phyloP scores from a whole-genome alignment of 2,329 filamentous ascomycete species.

The Diaporthe longicolla region DNA sequence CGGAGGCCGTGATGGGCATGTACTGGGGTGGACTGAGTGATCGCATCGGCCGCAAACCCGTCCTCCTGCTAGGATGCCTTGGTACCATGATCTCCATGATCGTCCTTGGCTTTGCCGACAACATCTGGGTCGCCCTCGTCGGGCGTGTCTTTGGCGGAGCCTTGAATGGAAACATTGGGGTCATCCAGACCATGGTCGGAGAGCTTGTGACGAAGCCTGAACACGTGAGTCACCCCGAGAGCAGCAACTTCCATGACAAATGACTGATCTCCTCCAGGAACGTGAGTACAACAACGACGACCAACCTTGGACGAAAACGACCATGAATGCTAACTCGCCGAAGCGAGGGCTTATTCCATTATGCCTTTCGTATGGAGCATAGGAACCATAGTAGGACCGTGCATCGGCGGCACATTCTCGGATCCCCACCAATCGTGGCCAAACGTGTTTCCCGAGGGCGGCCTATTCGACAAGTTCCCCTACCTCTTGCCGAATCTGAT shows the following conservation, averaged over 20 bases:
- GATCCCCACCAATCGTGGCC: slow-evolving; percentile 84
- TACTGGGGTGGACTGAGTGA: slow-evolving; percentile 91
- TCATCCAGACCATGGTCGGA: slow-evolving; percentile 93
- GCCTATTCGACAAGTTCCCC: slow-evolving; percentile 83
- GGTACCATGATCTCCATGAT: slow-evolving; percentile 89
- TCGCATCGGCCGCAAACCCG: slow-evolving; percentile 83
- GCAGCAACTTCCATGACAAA: not conserved
- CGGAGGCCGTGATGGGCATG: slow-evolving; percentile 87
- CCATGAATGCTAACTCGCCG: slow-evolving; percentile 42
- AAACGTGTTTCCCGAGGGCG: slow-evolving; percentile 73
- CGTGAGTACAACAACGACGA: slow-evolving; percentile 68
- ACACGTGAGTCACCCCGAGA: slow-evolving; percentile 69
- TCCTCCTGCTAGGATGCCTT: slow-evolving; percentile 83
- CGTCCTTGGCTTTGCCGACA: slow-evolving; percentile 84
- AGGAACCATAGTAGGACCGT: slow-evolving; percentile 89
- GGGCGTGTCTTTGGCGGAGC: slow-evolving; percentile 85
- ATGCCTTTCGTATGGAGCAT: slow-evolving; percentile 97
- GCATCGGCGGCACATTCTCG: slow-evolving; percentile 89
- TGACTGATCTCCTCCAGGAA: slow-evolving; percentile 38
- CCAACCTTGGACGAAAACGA: not conserved
- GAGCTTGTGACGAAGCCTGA: slow-evolving; percentile 87
- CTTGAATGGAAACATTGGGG: slow-evolving; percentile 91
- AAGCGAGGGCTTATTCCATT: slow-evolving; percentile 86
- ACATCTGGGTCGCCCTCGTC: slow-evolving; percentile 85
- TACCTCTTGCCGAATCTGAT: slow-evolving; percentile 92